phyloP scores from a whole-genome alignment of 371 early-diverging fungal species.

The Mortierella sp. region DNA sequence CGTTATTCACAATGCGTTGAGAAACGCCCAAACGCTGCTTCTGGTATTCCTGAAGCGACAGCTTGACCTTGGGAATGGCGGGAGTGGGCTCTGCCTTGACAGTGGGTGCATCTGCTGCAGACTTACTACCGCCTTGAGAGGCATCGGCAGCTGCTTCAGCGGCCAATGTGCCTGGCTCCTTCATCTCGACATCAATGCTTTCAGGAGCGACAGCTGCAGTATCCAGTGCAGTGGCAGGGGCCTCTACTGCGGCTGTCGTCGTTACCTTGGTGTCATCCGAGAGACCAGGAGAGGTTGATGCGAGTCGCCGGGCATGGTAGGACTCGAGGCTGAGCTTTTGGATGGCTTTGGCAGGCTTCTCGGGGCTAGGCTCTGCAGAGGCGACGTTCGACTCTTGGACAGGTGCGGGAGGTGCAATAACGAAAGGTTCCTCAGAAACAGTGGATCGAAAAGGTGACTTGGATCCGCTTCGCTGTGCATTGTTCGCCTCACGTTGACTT shows the following conservation, averaged over 20 bases:
- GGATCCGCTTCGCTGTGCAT: not conserved
- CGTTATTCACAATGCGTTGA: constrained; percentile 10
- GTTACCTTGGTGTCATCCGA: constrained; percentile 6
- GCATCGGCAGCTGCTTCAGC: not conserved
- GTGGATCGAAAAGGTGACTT: not conserved
- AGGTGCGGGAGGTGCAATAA: not conserved
- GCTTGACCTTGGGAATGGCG: constrained; percentile 62
- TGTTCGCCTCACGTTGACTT: not conserved
- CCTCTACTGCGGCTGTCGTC: not conserved
- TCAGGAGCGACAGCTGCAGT: constrained; percentile 1
- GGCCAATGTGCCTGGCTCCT: not conserved
- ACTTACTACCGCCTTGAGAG: not conserved
- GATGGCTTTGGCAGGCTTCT: constrained; percentile 44
- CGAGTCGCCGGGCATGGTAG: constrained; percentile 47
- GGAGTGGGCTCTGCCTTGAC: constrained; percentile 17
- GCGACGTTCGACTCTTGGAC: not conserved
- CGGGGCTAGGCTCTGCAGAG: not conserved
- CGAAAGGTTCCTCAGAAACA: constrained; percentile 18
- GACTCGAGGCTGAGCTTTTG: constrained; percentile 44
- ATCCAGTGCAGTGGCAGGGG: not conserved
- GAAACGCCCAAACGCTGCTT: constrained; percentile 61
- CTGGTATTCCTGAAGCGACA: constrained; percentile 66
- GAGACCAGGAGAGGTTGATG: constrained; percentile 18
- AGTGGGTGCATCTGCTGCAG: not conserved
- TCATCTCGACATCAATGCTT: constrained; percentile 30